phyloP scores from a whole-genome alignment of 352 stramenopile genomes.

The Pythium phragmiticola region DNA sequence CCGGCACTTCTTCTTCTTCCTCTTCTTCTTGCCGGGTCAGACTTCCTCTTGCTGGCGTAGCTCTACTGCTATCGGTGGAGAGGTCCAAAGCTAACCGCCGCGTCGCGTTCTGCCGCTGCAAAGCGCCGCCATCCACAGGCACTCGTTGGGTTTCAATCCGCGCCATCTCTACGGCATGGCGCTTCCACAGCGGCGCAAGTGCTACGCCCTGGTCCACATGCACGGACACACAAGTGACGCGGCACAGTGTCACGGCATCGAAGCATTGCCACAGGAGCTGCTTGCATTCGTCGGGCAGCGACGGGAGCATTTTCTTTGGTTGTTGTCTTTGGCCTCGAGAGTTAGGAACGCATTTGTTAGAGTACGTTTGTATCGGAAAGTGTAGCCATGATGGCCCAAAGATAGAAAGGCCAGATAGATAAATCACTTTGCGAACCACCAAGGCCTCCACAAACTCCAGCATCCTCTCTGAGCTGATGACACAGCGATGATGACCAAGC shows the following conservation, averaged over 20 bases:
- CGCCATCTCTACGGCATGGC: constrained; percentile 27
- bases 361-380: constrained; percentile 1
- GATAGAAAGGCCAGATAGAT: neutral
- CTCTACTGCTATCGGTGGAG: neutral
- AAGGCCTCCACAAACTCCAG: neutral
- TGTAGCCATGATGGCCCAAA: constrained; percentile 17
- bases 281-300: constrained; percentile 64
- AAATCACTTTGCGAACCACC: neutral
- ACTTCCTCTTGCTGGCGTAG: neutral
- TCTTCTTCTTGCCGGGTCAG: neutral
- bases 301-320: constrained; percentile 32
- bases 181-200: constrained; percentile 39
- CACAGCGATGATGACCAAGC: neutral
- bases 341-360: neutral
- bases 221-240: constrained; percentile 36
- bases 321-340: neutral
- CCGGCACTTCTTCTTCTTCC: neutral
- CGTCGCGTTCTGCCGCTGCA: constrained; percentile 25
- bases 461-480: neutral
- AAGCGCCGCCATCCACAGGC: neutral
- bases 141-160: constrained; percentile 6
- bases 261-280: constrained; percentile 56
- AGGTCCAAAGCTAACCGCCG: constrained; percentile 6
- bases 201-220: constrained; percentile 35
- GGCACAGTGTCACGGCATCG: constrained; percentile 51